Percentiles rank a stretch among this genome's conserved stretches.
Conservation (phyloP, 2,329 filamentous ascomycete genomes). For the Claviceps quebecensis region DNA sequence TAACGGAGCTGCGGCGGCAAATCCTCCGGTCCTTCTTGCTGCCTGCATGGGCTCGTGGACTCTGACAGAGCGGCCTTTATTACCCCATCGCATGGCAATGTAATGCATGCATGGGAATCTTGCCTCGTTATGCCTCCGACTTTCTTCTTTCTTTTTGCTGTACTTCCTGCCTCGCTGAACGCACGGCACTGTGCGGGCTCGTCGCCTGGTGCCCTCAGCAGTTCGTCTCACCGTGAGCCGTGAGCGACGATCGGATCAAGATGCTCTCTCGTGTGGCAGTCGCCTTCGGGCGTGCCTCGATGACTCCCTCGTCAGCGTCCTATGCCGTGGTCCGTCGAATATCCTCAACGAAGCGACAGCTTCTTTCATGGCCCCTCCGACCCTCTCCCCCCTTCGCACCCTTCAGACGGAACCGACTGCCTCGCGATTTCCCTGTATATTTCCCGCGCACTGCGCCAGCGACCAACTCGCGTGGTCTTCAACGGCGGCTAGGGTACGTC, state of each 20-base stretch:
- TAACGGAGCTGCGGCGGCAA: conserved; percentile 6
- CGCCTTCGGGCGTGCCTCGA: conserved; percentile 11
- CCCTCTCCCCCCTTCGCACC: too few relatives aligned
- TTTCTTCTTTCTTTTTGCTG: not conserved
- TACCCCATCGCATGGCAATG: not conserved
- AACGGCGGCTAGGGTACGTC: conserved; percentile 4
- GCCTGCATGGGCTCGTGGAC: not conserved
- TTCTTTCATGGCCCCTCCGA: conserved; percentile 21
- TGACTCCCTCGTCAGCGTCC: conserved; percentile 9
- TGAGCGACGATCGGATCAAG: conserved; percentile 2
- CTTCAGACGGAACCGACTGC: conserved; percentile 10
- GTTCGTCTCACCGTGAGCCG: not conserved
- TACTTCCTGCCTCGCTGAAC: not conserved
- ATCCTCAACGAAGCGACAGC: conserved; percentile 9
- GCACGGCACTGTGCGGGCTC: not conserved
- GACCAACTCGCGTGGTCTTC: conserved; percentile 1
- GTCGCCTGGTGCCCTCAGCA: not conserved
- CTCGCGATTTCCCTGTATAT: conserved; percentile 18
- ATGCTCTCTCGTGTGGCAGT: conserved; percentile 13
- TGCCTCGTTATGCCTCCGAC: not conserved
- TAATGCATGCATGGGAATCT: not conserved
- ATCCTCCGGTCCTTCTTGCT: conserved; percentile 3
- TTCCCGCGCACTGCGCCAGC: conserved; percentile 13
- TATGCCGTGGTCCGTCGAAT: conserved; percentile 8
- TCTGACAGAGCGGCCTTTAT: not conserved